These are phyloP conservation scores for Corymbia maculata DNA, from an alignment of 345 rosid genomes.

Conservation along the genomic window DNA sequence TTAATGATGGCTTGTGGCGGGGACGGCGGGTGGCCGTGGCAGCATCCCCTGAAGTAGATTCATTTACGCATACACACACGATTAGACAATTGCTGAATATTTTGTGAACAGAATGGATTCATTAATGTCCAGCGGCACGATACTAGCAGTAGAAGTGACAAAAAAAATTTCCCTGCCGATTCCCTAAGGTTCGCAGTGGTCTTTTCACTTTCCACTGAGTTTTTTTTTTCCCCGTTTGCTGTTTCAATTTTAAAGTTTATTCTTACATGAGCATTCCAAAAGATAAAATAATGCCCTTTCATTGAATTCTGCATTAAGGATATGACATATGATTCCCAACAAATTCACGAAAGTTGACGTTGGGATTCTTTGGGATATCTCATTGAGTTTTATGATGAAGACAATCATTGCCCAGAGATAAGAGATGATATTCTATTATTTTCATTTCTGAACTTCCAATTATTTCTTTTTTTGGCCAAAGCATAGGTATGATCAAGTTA, in stretches of 20 bases:
- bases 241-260: not conserved
- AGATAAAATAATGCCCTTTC: not conserved
- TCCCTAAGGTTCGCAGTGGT: not conserved
- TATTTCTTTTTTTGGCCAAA: not conserved
- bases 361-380: not conserved
- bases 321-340: not conserved
- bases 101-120: not conserved
- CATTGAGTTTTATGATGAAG: not conserved
- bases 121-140: not conserved
- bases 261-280: not conserved
- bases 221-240: not conserved
- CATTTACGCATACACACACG: not conserved
- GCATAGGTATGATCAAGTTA: not conserved
- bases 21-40: too few relatives aligned
- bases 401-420: not conserved
- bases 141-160: not conserved
- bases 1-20: too few relatives aligned
- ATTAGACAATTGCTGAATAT: not conserved
- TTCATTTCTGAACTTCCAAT: not conserved
- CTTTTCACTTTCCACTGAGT: not conserved
- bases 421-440: not conserved
- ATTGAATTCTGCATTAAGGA: not conserved
- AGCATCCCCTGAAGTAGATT: not conserved
- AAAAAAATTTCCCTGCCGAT: not conserved
- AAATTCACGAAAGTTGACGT: not conserved